Conservation (phyloP, 441 rosid species). For the Brassica hybrid region DNA sequence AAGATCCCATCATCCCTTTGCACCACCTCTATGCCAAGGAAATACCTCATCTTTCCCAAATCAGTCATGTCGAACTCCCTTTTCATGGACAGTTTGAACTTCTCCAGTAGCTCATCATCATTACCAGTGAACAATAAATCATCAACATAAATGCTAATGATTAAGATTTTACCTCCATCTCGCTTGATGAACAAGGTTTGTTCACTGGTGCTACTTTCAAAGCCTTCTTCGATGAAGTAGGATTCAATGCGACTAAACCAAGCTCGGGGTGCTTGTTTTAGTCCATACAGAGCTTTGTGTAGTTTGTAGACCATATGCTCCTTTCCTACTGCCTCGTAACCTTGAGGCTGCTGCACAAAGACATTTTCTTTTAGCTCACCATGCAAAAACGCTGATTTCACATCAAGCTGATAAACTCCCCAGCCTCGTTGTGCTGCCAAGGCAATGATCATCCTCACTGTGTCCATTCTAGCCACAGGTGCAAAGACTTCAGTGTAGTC, state of each 20-base stretch:
- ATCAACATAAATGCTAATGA: too few relatives aligned
- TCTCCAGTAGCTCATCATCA: background rate
- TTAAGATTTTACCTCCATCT: background rate
- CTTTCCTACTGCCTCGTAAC: background rate
- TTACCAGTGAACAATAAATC: background rate
- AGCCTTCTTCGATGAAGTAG: background rate
- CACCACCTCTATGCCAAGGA: background rate
- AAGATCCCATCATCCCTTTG: background rate
- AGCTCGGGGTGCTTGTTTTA: background rate
- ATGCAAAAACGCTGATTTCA: background rate
- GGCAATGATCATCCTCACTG: background rate
- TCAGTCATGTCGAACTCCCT: background rate
- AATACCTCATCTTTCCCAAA: background rate
- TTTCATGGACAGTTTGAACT: background rate
- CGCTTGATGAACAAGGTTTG: too few relatives aligned
- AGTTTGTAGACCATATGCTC: background rate
- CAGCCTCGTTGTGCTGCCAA: background rate
- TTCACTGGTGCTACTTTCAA: background rate
- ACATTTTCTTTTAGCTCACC: background rate
- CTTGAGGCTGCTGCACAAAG: background rate
- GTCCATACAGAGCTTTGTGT: background rate
- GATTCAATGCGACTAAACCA: background rate
- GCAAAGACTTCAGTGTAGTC: background rate
- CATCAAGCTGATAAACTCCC: background rate
- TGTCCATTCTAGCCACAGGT: background rate